phyloP scores from a whole-genome alignment of 768 basidiomycete genomes.

The Terana coerulea region DNA sequence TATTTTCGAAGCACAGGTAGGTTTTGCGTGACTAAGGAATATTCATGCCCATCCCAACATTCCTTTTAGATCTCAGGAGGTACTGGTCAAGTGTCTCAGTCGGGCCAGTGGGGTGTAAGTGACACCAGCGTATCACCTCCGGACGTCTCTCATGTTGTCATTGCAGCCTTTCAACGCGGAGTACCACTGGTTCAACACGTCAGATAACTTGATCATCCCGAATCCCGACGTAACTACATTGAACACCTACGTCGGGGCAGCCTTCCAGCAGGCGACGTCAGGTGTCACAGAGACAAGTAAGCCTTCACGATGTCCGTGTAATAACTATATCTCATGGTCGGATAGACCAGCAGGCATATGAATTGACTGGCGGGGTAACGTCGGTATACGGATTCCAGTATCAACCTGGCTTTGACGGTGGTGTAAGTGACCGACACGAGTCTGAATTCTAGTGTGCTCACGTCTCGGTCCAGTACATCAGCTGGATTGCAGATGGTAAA shows the following conservation, averaged over 20 bases:
- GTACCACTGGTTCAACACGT: constrained; percentile 68
- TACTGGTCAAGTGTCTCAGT: constrained; percentile 71
- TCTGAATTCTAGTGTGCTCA: not conserved
- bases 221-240: constrained; percentile 47
- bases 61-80: constrained; percentile 14
- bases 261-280: constrained; percentile 71
- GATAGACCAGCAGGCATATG: constrained; percentile 70
- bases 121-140: not conserved
- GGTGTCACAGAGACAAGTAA: constrained; percentile 33
- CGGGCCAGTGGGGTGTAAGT: constrained; percentile 76
- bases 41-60: not conserved
- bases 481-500: constrained; percentile 66
- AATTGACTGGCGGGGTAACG: constrained; percentile 49
- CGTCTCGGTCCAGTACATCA: constrained; percentile 56
- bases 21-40: not conserved
- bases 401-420: constrained; percentile 56
- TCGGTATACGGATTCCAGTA: constrained; percentile 83
- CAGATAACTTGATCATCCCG: constrained; percentile 52
- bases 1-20: constrained; percentile 76
- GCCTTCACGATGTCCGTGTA: constrained; percentile 14
- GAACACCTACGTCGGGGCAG: constrained; percentile 72
- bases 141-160: not conserved
- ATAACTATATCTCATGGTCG: not conserved
- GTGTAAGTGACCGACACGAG: constrained; percentile 35
- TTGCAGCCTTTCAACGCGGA: constrained; percentile 69